phyloP scores from a whole-genome alignment of 2,329 filamentous ascomycete species.

The Exophiala aquamarina region DNA sequence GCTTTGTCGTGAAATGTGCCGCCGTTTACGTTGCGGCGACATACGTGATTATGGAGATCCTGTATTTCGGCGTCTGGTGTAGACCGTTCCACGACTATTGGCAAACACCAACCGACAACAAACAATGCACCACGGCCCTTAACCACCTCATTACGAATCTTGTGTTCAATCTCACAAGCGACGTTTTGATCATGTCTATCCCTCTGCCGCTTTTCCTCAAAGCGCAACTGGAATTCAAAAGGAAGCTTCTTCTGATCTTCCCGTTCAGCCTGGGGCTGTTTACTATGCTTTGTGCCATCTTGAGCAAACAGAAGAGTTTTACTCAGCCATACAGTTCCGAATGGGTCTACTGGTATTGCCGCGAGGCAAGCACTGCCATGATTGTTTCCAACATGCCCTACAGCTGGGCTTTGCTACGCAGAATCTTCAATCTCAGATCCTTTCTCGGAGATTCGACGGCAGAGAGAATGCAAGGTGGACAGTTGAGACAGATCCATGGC shows the following conservation, averaged over 20 bases:
- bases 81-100: constrained; percentile 54
- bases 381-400: constrained; percentile 63
- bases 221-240: constrained; percentile 39
- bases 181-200: constrained; percentile 47
- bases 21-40: constrained; percentile 45
- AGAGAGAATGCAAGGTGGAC: constrained; percentile 16
- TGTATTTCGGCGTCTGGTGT: constrained; percentile 57
- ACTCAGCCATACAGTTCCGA: constrained; percentile 54
- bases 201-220: constrained; percentile 47
- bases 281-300: constrained; percentile 56
- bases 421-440: constrained; percentile 40
- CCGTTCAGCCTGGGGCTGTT: constrained; percentile 60
- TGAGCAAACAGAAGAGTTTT: constrained; percentile 65
- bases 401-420: constrained; percentile 57
- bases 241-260: constrained; percentile 55
- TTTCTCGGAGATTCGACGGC: constrained; percentile 30
- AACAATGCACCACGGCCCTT: constrained; percentile 48
- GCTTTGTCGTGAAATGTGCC: constrained; percentile 40
- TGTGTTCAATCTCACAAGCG: constrained; percentile 50
- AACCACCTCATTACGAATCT: constrained; percentile 50
- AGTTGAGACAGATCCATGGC: constrained; percentile 12
- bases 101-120: constrained; percentile 46
- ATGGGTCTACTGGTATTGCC: constrained; percentile 62
- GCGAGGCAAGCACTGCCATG: constrained; percentile 60
- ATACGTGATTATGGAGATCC: constrained; percentile 51